These are phyloP conservation scores for Tricholoma furcatifolium DNA, from an alignment of 768 basidiomycete genomes.

Conservation along the genomic window DNA sequence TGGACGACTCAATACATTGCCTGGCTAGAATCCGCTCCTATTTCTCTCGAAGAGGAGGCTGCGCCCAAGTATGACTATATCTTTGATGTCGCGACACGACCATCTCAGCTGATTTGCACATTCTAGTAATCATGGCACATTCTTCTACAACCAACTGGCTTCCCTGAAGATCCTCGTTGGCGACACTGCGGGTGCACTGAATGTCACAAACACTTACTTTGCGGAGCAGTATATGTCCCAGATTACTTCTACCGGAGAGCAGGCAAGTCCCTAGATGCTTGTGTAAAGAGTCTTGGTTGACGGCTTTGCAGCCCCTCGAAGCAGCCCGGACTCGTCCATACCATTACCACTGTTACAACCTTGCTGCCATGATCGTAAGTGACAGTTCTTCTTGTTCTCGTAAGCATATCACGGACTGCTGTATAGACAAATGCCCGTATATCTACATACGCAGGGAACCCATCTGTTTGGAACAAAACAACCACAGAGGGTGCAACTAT, in stretches of 20 bases:
- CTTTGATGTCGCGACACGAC: neutral
- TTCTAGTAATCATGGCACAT: constrained; percentile 63
- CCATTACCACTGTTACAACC: constrained; percentile 68
- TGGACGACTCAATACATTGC: constrained; percentile 53
- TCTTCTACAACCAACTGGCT: constrained; percentile 60
- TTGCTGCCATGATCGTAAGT: constrained; percentile 65
- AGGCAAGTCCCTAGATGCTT: constrained; percentile 30
- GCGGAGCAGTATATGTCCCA: constrained; percentile 46
- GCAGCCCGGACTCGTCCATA: constrained; percentile 59
- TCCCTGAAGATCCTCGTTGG: constrained; percentile 54
- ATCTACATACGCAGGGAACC: constrained; percentile 42
- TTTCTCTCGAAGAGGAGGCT: constrained; percentile 44
- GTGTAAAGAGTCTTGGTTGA: neutral
- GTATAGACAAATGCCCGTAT: constrained; percentile 56
- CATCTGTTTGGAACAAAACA: constrained; percentile 48
- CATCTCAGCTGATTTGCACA: neutral
- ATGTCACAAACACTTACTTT: constrained; percentile 51
- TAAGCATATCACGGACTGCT: neutral
- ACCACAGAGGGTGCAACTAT: constrained; percentile 54
- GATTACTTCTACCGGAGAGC: constrained; percentile 57
- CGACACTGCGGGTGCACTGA: constrained; percentile 46
- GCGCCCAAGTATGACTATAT: constrained; percentile 47
- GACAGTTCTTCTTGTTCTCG: neutral
- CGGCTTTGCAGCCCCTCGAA: constrained; percentile 50
- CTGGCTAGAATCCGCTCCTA: constrained; percentile 52